Conservation (phyloP, 2,329 filamentous ascomycete species). For the Cladosporium phlei region DNA sequence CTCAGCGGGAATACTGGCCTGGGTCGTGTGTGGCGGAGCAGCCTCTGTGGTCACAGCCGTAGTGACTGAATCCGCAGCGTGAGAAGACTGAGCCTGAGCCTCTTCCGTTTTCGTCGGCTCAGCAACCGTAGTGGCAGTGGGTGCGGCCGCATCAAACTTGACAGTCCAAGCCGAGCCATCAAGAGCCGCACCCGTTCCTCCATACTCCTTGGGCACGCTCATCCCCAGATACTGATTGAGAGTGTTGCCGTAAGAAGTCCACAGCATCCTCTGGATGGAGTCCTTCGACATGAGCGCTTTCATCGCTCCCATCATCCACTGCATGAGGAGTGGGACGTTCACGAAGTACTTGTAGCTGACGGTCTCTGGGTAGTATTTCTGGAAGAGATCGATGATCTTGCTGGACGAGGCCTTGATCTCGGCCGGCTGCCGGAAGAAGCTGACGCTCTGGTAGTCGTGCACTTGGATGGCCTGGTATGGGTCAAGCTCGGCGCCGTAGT, state of each 20-base stretch:
- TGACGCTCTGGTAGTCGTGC: slow-evolving; percentile 86
- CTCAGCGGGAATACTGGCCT: neutral
- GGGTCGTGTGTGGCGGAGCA: neutral
- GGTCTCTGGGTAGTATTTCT: slow-evolving; percentile 82
- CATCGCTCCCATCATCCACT: slow-evolving; percentile 57
- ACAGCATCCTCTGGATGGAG: slow-evolving; percentile 46
- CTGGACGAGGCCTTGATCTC: slow-evolving; percentile 70
- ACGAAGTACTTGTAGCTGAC: slow-evolving; percentile 91
- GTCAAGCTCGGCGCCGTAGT: slow-evolving; percentile 61
- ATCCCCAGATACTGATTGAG: slow-evolving; percentile 63
- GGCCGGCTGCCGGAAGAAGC: slow-evolving; percentile 77
- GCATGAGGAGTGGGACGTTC: slow-evolving; percentile 88
- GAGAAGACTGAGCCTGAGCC: neutral
- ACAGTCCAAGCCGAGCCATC: slow-evolving; percentile 40
- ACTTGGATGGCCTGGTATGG: slow-evolving; percentile 89
- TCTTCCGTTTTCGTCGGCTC: slow-evolving; percentile 8
- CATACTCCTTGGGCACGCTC: slow-evolving; percentile 70
- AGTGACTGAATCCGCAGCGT: neutral
- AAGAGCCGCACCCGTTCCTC: slow-evolving; percentile 61
- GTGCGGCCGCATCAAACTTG: slow-evolving; percentile 27
- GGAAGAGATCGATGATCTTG: slow-evolving; percentile 77
- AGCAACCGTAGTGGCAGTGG: neutral
- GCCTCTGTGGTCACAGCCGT: neutral
- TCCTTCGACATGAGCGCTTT: slow-evolving; percentile 45
- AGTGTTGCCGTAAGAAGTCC: slow-evolving; percentile 56